Conservation (phyloP, 2,329 filamentous ascomycete genomes). For the Coleophoma eucalyptorum region DNA sequence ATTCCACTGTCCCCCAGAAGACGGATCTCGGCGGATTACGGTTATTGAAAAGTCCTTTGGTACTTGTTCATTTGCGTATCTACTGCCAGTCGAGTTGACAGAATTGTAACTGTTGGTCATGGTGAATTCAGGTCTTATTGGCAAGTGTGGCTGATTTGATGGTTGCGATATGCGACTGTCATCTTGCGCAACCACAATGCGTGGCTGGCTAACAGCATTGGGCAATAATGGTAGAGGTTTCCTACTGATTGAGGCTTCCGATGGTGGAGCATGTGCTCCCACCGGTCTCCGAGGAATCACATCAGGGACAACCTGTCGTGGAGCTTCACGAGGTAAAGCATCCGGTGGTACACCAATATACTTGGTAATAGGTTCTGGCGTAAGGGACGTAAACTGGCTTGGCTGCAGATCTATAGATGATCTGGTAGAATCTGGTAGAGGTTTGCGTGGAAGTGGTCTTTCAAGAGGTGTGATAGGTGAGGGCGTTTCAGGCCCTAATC, state of each 20-base stretch:
- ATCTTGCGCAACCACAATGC: neutral
- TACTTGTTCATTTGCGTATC: neutral
- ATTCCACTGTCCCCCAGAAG: constrained; percentile 70
- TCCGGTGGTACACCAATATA: neutral
- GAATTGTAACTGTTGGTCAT: constrained; percentile 3
- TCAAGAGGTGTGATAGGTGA: neutral
- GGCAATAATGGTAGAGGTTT: constrained; percentile 12
- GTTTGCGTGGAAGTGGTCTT: constrained; percentile 25
- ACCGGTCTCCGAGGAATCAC: constrained; percentile 7
- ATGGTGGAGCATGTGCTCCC: constrained; percentile 13
- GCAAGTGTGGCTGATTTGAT: neutral
- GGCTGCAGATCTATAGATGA: constrained; percentile 16
- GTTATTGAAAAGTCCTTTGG: constrained; percentile 29
- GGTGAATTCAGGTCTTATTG: neutral
- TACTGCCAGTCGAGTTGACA: neutral
- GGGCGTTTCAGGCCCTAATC: constrained; percentile 8
- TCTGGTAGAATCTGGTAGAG: constrained; percentile 20
- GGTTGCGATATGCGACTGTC: neutral
- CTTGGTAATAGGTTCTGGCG: neutral
- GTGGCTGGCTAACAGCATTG: neutral
- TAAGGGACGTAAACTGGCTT: neutral
- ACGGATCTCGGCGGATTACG: constrained; percentile 70
- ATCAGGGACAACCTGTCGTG: neutral
- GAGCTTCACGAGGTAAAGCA: neutral
- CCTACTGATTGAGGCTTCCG: constrained; percentile 8